Conservation (phyloP, 495 filamentous ascomycete species). For the Filosporella fistucella region DNA sequence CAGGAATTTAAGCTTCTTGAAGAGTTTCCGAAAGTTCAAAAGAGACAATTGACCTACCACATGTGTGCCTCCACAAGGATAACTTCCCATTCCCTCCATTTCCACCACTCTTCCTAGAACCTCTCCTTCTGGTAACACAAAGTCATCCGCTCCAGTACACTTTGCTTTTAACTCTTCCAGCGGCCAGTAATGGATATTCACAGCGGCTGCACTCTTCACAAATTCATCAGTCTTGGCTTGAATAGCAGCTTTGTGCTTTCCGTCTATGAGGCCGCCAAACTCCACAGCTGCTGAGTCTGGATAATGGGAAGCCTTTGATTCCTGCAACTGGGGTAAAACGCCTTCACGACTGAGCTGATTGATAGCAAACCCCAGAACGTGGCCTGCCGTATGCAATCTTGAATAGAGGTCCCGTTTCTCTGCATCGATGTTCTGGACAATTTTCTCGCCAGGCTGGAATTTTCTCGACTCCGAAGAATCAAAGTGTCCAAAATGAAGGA, state of each 20-base stretch:
- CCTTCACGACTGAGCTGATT: conserved; percentile 42
- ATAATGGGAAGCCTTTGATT: conserved; percentile 60
- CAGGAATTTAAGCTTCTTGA: no score
- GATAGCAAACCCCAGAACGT: conserved; percentile 56
- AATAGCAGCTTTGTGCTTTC: conserved; percentile 52
- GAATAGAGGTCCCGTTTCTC: conserved; percentile 52
- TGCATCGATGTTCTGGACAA: conserved; percentile 47
- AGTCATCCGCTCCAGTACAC: conserved; percentile 29
- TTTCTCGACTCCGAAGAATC: background rate
- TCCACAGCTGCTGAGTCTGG: conserved; percentile 55
- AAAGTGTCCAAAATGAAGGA: conserved; percentile 57
- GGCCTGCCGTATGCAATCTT: conserved; percentile 60
- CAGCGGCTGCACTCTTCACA: conserved; percentile 42
- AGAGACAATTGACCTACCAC: no score
- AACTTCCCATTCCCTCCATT: conserved; percentile 39
- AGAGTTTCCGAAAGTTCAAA: no score
- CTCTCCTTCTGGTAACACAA: conserved; percentile 42
- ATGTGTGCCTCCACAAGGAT: conserved; percentile 62
- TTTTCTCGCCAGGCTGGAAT: conserved; percentile 32
- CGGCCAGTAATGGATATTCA: conserved; percentile 57
- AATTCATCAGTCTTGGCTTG: conserved; percentile 48
- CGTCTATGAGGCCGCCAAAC: conserved; percentile 55
- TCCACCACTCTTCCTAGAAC: conserved; percentile 53
- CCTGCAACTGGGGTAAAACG: conserved; percentile 41
- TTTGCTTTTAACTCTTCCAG: conserved; percentile 41